These are phyloP conservation scores for Aureobasidium leucospermi DNA, from an alignment of 2,329 filamentous ascomycete genomes.

Conservation along the genomic window DNA sequence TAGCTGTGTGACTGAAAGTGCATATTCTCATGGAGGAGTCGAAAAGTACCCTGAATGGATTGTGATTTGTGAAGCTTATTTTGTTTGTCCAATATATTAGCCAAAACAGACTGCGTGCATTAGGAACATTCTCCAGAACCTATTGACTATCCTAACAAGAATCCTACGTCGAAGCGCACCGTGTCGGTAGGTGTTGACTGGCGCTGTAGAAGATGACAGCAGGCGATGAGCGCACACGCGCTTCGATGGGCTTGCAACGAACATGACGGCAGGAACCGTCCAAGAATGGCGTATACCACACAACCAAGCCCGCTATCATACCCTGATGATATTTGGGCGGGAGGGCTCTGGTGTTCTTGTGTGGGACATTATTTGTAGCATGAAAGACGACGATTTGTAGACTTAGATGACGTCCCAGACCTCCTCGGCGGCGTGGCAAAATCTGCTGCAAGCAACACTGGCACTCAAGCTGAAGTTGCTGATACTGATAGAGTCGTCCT, in stretches of 20 bases:
- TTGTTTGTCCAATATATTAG: not conserved
- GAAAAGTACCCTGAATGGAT: not conserved
- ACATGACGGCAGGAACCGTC: not conserved
- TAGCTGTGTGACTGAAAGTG: not conserved
- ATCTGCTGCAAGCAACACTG: constrained; percentile 98
- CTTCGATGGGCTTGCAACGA: not conserved
- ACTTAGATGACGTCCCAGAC: constrained; percentile 83
- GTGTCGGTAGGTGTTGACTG: not conserved
- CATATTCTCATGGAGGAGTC: too few species aligned
- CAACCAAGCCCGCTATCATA: not conserved
- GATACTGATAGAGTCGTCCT: constrained; percentile 96
- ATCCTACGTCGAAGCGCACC: not conserved
- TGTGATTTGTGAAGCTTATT: not conserved
- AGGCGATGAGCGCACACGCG: not conserved
- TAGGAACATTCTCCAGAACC: not conserved
- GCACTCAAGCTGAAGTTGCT: constrained; percentile 97
- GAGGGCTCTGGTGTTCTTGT: not conserved
- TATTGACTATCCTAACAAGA: not conserved
- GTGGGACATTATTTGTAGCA: not conserved
- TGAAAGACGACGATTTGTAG: not conserved
- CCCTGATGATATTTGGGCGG: not conserved
- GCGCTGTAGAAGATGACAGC: not conserved
- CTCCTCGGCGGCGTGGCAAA: constrained; percentile 97
- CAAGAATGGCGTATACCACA: not conserved
- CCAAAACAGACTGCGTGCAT: not conserved